These are phyloP conservation scores for Trichoderma gracile DNA, from an alignment of 2,329 filamentous ascomycete species.

Conservation along the genomic window DNA sequence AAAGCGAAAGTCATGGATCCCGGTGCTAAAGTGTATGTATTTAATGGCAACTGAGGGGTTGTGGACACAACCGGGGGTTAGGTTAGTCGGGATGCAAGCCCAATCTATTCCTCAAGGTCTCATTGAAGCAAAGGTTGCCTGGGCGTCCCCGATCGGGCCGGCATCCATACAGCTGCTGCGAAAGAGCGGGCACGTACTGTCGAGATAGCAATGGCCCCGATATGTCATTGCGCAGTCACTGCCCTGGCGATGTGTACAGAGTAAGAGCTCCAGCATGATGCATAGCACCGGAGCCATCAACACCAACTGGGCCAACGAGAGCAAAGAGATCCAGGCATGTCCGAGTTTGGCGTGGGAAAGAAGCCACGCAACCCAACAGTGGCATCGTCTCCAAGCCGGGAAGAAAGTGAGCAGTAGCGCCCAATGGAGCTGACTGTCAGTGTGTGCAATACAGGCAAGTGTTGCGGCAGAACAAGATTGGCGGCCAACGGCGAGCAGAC, in stretches of 20 bases:
- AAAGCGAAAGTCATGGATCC: slow-evolving; percentile 38
- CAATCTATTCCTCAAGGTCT: slow-evolving; percentile 23
- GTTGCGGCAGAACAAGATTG: slow-evolving; percentile 11
- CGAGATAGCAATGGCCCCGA: slow-evolving; percentile 4
- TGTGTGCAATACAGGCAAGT: background rate
- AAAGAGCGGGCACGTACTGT: slow-evolving; percentile 11
- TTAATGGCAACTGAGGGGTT: slow-evolving; percentile 42
- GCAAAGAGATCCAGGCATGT: background rate
- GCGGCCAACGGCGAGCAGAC: slow-evolving; percentile 8
- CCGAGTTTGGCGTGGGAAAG: background rate
- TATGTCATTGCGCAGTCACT: slow-evolving; percentile 1
- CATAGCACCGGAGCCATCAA: slow-evolving; percentile 3
- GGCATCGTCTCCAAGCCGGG: slow-evolving; percentile 6
- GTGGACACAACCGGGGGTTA: slow-evolving; percentile 24
- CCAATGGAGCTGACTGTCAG: slow-evolving; percentile 11
- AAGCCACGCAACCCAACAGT: background rate
- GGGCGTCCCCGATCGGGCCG: slow-evolving; percentile 29
- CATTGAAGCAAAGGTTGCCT: slow-evolving; percentile 27
- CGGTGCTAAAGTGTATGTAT: slow-evolving; percentile 44
- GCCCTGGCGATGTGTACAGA: background rate
- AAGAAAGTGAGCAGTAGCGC: slow-evolving; percentile 7
- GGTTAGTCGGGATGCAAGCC: slow-evolving; percentile 22
- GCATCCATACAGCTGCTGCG: slow-evolving; percentile 11
- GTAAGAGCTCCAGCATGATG: slow-evolving; percentile 9
- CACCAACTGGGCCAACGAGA: slow-evolving; percentile 9